Evolutionary conservation across 2,329 filamentous ascomycete species (phyloP), one percentile per base, ranked within the genome.

Genomic region (Xylariaceae sp.): DNA sequence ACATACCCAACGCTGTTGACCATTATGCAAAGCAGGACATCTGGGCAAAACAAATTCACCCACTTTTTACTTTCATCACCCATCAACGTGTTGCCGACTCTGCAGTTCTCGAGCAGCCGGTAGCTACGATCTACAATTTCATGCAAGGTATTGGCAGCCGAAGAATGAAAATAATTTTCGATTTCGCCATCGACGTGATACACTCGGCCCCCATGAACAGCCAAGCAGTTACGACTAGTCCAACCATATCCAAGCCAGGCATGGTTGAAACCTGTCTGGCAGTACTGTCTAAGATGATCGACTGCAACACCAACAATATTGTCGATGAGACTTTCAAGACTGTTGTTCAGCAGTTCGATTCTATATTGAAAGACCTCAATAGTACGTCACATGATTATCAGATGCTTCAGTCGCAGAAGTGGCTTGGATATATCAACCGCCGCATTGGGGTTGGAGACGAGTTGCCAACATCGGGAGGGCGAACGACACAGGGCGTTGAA

Each of bases 31-130:
- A 54, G n/a, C 18, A 32, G 2, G 46, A 29, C 4, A 48, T 69
- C 7, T 71, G 67, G 65, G 42, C 43, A 1, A 59, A 43, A 5
- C 61, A 67, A 41, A 18, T 72, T 13, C 57, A 56, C 26, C 72
- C 68, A 0, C 59, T 75, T 1, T 71, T 75, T 32, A 54, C 61
- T 6, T 42, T 74, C 6, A 53, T 74, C 12, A 71, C 68, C 1
- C 71, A 75, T 22, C 51, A 61, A 3, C 60, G 63, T 4, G 66
- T 73, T 6, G 53, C 68, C 1, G 67, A 71, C 43, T 75, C 71
- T 7, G 67, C 69, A 10, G 62, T 74, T 0, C 60, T 76, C 13
- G 73, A 76, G 49, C 65, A 70, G 34, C 61, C 74, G 32, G 68
- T 73, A 1, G 65, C 68, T 2, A 50, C 46, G 0, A 55, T 75